Percentiles rank a stretch among this genome's conserved stretches.
Evolutionary conservation across 352 stramenopile species (phyloP).

Genomic region (Thalassiosira ordinaria): DNA sequence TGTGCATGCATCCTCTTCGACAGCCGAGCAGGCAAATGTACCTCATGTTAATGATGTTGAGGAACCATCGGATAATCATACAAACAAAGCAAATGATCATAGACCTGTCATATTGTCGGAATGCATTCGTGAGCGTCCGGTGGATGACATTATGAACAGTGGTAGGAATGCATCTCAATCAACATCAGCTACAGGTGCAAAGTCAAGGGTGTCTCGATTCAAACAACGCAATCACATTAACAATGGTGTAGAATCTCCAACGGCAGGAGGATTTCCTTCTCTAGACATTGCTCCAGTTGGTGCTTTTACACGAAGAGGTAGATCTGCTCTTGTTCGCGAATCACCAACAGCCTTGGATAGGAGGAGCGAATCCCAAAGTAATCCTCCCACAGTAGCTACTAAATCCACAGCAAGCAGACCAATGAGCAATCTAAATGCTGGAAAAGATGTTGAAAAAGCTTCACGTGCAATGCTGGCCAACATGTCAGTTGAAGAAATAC

Average conservation of each 20-base stretch:
- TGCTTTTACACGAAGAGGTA: constrained; percentile 56
- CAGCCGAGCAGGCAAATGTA: background rate
- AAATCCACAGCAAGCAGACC: constrained; percentile 21
- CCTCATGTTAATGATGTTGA: constrained; percentile 2
- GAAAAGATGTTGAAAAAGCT: constrained; percentile 30
- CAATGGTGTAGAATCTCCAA: constrained; percentile 27
- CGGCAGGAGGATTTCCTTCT: constrained; percentile 62
- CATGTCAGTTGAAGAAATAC: constrained; percentile 77
- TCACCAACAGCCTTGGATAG: constrained; percentile 18
- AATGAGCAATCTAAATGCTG: background rate
- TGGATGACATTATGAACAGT: constrained; percentile 14
- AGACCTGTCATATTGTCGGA: constrained; percentile 56
- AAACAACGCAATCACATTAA: constrained; percentile 60
- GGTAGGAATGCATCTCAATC: constrained; percentile 8
- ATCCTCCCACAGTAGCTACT: background rate
- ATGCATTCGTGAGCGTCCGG: constrained; percentile 53
- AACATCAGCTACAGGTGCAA: constrained; percentile 18
- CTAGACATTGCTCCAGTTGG: constrained; percentile 65
- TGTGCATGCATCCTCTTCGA: too few relatives aligned
- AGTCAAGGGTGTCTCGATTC: constrained; percentile 49
- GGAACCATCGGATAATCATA: constrained; percentile 6
- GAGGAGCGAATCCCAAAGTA: constrained; percentile 15
- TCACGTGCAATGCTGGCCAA: constrained; percentile 64
- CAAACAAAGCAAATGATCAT: constrained; percentile 12
- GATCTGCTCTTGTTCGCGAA: constrained; percentile 14